A percentile compares a stretch with the other conserved stretches of the same genome.
These are phyloP conservation scores for Astragalus membranaceus DNA, from an alignment of 306 rosid genomes.

Conservation along the genomic window DNA sequence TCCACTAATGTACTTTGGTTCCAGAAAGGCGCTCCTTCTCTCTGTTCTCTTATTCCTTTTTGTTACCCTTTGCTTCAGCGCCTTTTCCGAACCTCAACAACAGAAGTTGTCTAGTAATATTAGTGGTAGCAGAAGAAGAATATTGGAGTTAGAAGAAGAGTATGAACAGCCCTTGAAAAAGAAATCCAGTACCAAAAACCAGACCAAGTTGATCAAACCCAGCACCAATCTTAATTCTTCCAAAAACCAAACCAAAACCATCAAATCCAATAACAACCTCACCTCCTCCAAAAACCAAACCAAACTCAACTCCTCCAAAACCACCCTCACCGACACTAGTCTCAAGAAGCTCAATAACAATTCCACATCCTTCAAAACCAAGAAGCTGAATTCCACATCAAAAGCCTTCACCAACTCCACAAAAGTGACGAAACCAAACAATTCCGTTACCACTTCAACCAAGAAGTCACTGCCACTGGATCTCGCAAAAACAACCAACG, in stretches of 20 bases:
- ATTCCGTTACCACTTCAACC: background rate
- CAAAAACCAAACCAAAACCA: slow-evolving; percentile 54
- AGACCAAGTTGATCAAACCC: slow-evolving; percentile 36
- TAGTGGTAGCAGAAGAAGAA: slow-evolving; percentile 19
- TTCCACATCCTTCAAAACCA: slow-evolving; percentile 48
- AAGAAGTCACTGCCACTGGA: slow-evolving; percentile 35
- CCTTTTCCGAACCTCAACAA: slow-evolving; percentile 30
- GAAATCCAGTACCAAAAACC: slow-evolving; percentile 46
- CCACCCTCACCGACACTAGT: slow-evolving; percentile 17
- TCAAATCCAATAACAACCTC: slow-evolving; percentile 27
- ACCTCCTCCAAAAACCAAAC: slow-evolving; percentile 53
- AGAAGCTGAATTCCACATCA: slow-evolving; percentile 54
- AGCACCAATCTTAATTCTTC: background rate
- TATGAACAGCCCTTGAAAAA: slow-evolving; percentile 30
- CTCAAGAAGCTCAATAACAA: slow-evolving; percentile 43
- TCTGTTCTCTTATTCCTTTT: slow-evolving; percentile 28
- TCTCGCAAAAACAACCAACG: slow-evolving; percentile 31
- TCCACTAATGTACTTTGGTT: slow-evolving; percentile 31
- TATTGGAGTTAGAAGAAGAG: slow-evolving; percentile 19
- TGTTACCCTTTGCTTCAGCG: slow-evolving; percentile 22
- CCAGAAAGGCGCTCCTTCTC: slow-evolving; percentile 37
- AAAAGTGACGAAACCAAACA: slow-evolving; percentile 6
- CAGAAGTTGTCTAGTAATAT: background rate
- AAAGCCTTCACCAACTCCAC: slow-evolving; percentile 36
- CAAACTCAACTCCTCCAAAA: slow-evolving; percentile 25